These are phyloP conservation scores for Boletus tylopilopsis DNA, from an alignment of 768 basidiomycete species.

Conservation along the genomic window DNA sequence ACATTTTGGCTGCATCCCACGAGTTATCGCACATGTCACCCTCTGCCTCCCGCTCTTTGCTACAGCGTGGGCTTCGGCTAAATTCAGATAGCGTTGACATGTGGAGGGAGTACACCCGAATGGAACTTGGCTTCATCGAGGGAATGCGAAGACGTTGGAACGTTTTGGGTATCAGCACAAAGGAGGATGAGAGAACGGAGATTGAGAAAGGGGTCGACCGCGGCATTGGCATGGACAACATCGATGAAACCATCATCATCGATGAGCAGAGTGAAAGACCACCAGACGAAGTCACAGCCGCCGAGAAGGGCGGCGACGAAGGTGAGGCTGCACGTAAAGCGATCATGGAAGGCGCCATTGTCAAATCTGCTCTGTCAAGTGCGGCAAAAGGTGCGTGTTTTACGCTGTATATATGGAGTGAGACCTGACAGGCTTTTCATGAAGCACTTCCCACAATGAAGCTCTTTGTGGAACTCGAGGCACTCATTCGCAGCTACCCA, in stretches of 20 bases:
- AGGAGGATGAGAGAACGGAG: constrained; percentile 11
- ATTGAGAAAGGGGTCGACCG: constrained; percentile 21
- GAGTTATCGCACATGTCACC: constrained; percentile 73
- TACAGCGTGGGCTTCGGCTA: constrained; percentile 83
- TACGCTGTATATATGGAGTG: constrained; percentile 11
- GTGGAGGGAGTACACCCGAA: constrained; percentile 88
- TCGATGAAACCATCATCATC: constrained; percentile 12
- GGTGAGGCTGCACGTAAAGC: constrained; percentile 55
- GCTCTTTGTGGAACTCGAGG: constrained; percentile 41
- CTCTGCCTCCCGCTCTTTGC: constrained; percentile 73
- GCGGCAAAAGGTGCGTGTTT: constrained; percentile 62
- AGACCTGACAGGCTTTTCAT: constrained; percentile 8
- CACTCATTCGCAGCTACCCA: constrained; percentile 42
- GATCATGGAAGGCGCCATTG: constrained; percentile 77
- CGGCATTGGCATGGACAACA: constrained; percentile 21
- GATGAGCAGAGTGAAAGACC: constrained; percentile 22
- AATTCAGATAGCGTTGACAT: constrained; percentile 68
- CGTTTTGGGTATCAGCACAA: constrained; percentile 58
- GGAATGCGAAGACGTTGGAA: constrained; percentile 75
- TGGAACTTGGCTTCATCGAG: constrained; percentile 87
- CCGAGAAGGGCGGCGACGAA: constrained; percentile 41
- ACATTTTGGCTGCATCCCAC: constrained; percentile 81
- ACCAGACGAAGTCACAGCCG: constrained; percentile 27
- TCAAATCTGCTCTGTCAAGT: constrained; percentile 69
- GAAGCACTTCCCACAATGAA: constrained; percentile 39